These are phyloP conservation scores for Wickerhamomyces sp. DNA, from an alignment of 1,139 yeast genomes.

Conservation along the genomic window DNA sequence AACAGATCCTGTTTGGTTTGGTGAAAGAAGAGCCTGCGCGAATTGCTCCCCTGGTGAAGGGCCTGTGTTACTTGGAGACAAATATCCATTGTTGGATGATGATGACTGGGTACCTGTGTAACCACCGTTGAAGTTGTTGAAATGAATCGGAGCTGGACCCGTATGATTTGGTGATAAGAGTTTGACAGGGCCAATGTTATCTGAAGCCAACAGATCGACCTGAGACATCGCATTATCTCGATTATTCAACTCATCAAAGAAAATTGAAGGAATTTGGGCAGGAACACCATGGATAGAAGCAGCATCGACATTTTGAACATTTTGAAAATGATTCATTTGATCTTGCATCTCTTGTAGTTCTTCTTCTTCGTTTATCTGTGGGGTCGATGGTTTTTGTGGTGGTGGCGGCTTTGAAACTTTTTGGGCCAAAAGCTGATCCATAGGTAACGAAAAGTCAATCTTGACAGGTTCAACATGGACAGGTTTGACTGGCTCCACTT, in stretches of 20 bases:
- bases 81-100: not conserved
- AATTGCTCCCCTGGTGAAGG: not conserved
- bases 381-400: constrained; percentile 27
- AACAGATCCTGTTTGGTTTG: constrained; percentile 10
- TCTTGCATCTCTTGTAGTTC: constrained; percentile 64
- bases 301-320: constrained; percentile 58
- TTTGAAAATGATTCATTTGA: constrained; percentile 59
- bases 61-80: constrained; percentile 7
- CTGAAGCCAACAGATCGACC: constrained; percentile 5
- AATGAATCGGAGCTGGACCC: constrained; percentile 14
- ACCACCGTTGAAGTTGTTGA: constrained; percentile 10
- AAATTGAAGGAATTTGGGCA: constrained; percentile 37
- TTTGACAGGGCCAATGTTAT: constrained; percentile 11
- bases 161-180: constrained; percentile 19
- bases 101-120: constrained; percentile 13
- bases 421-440: constrained; percentile 64
- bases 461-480: constrained; percentile 18
- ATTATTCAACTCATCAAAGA: constrained; percentile 19
- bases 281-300: constrained; percentile 58
- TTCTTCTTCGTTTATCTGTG: constrained; percentile 47
- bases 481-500: constrained; percentile 19
- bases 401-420: constrained; percentile 39
- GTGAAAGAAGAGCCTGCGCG: constrained; percentile 9
- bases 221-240: not conserved
- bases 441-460: constrained; percentile 61